Conservation (phyloP, 345 rosid species). For the Acer yangbiense region DNA sequence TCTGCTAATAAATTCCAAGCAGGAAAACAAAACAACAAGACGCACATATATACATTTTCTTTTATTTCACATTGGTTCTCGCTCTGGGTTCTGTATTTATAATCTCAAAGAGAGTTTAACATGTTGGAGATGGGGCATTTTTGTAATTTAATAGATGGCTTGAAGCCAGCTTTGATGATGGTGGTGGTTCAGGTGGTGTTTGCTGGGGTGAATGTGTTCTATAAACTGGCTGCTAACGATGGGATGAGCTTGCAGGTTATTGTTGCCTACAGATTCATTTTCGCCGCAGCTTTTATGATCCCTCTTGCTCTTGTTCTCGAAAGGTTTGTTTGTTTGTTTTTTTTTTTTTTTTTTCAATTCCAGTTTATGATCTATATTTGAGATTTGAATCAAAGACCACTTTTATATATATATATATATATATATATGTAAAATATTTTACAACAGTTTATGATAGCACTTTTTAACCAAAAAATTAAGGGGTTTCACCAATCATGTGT, state of each 20-base stretch:
- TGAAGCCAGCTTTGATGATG: conserved; percentile 18
- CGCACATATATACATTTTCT: too few relatives aligned
- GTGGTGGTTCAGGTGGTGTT: conserved; percentile 23
- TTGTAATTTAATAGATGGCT: background rate
- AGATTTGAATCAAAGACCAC: background rate
- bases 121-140: background rate
- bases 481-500: too few relatives aligned
- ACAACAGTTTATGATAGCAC: too few relatives aligned
- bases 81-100: background rate
- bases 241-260: conserved; percentile 33
- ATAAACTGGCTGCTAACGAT: background rate
- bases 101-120: background rate
- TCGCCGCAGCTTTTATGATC: conserved; percentile 29
- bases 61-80: too few relatives aligned
- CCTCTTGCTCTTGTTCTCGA: conserved; percentile 38
- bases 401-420: too few relatives aligned
- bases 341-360: background rate
- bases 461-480: too few relatives aligned
- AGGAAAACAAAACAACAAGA: too few relatives aligned
- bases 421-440: too few relatives aligned
- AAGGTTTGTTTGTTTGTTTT: conserved; percentile 6
- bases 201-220: conserved; percentile 13
- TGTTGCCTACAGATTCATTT: conserved; percentile 33
- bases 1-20: too few relatives aligned
- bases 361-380: background rate